Evolutionary conservation across 108 stramenopile species (phyloP).

Genomic region (Craspedostauros australis): DNA sequence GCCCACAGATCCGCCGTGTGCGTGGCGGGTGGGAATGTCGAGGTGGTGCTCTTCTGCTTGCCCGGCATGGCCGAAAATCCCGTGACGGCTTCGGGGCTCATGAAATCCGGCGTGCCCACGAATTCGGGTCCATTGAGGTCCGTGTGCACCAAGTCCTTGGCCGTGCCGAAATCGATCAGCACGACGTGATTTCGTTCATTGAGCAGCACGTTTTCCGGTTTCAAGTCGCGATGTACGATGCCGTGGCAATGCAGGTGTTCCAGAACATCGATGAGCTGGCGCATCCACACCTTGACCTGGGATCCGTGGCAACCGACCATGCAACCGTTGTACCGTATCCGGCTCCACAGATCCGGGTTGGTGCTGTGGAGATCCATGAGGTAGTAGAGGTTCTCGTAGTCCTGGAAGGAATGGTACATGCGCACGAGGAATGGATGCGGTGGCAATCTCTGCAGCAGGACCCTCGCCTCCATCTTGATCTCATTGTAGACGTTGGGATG

Average conservation of each 20-base stretch:
- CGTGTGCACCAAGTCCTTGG: conserved; percentile 88
- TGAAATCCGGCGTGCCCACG: conserved; percentile 99
- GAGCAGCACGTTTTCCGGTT: conserved; percentile 92
- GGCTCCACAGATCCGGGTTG: conserved; percentile 84
- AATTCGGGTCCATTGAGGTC: conserved; percentile 98
- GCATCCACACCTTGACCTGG: conserved; percentile 70
- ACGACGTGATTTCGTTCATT: conserved; percentile 69
- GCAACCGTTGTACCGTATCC: conserved; percentile 40
- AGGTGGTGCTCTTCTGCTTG: conserved; percentile 4
- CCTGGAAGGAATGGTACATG: conserved; percentile 89
- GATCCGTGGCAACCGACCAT: conserved; percentile 75
- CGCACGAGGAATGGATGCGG: conserved; percentile 54
- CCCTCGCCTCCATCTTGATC: conserved; percentile 91
- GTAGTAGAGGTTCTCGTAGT: conserved; percentile 72
- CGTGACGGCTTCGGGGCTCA: conserved; percentile 92
- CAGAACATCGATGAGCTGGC: conserved; percentile 82
- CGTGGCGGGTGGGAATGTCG: conserved; percentile 10
- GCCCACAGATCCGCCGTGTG: conserved; percentile 82
- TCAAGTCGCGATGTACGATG: conserved; percentile 96
- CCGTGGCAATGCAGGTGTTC: conserved; percentile 87
- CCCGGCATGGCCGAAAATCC: conserved; percentile 38
- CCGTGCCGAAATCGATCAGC: conserved; percentile 96
- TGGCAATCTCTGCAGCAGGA: conserved; percentile 64
- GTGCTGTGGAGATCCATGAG: conserved; percentile 85
- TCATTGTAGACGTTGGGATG: conserved; percentile 96